Evolutionary conservation across 306 rosid genomes (phyloP).

Genomic region (Acmispon strigosus): DNA sequence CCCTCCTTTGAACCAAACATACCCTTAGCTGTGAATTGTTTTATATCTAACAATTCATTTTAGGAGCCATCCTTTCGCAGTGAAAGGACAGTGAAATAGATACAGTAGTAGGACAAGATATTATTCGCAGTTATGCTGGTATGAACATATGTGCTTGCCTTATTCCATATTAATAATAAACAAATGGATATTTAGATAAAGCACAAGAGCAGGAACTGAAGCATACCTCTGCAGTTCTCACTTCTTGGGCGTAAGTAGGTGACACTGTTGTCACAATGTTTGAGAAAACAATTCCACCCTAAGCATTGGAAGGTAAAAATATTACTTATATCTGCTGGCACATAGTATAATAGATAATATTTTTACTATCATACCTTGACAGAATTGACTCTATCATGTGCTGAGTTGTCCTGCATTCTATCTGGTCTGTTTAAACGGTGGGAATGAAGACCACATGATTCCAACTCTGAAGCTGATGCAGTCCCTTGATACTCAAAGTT

Average conservation of each 20-base stretch:
- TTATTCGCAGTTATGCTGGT: not conserved
- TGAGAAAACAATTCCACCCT: constrained; percentile 96
- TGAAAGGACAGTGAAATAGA: not conserved
- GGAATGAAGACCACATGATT: constrained; percentile 80
- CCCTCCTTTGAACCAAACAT: too few relatives aligned
- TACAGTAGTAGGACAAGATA: not conserved
- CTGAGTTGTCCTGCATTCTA: constrained; percentile 87
- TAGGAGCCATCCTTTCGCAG: not conserved
- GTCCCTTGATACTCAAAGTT: constrained; percentile 96
- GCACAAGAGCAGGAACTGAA: constrained; percentile 21
- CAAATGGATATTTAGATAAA: constrained; percentile 11
- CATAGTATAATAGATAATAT: not conserved
- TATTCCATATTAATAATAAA: not conserved
- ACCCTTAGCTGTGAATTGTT: too few relatives aligned
- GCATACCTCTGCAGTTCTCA: constrained; percentile 83
- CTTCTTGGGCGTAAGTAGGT: constrained; percentile 94
- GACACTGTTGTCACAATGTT: constrained; percentile 97
- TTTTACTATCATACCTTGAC: constrained; percentile 60
- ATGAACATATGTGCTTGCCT: not conserved
- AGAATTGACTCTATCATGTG: constrained; percentile 71
- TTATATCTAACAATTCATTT: constrained; percentile 17
- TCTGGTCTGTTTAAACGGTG: constrained; percentile 66
- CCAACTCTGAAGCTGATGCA: constrained; percentile 74
- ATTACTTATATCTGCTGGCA: constrained; percentile 13
- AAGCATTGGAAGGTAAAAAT: constrained; percentile 17